phyloP scores from a whole-genome alignment of 2,329 filamentous ascomycete species.

The Fusarium sp. region DNA sequence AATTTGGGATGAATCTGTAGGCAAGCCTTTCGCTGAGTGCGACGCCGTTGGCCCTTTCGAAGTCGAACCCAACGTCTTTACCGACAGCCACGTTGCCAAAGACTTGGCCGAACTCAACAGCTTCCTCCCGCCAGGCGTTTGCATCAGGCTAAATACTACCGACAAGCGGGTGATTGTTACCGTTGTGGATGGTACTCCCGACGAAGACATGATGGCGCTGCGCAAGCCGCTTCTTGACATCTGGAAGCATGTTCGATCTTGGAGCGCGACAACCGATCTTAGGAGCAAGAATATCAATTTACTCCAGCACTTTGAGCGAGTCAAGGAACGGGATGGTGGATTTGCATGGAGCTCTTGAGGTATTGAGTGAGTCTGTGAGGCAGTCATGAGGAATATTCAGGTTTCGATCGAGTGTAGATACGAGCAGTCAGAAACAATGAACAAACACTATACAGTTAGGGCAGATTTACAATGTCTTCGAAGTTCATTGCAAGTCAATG shows the following conservation, averaged over 20 bases:
- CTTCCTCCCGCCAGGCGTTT: neutral
- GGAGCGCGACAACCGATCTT: neutral
- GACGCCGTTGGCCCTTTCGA: neutral
- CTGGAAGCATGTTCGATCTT: neutral
- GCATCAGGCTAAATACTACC: neutral
- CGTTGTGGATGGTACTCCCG: rapidly evolving
- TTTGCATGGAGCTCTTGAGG: neutral
- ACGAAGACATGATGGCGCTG: too few species aligned
- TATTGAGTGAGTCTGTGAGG: too few species aligned
- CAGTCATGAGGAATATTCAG: too few species aligned
- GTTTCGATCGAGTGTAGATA: too few species aligned
- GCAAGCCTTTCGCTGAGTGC: neutral
- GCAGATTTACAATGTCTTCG: too few species aligned
- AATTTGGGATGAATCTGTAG: neutral
- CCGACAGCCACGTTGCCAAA: neutral
- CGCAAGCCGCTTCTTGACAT: neutral
- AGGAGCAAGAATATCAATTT: neutral
- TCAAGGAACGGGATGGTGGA: neutral
- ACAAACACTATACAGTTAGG: too few species aligned
- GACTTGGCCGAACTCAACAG: neutral
- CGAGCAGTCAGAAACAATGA: too few species aligned
- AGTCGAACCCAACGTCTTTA: rapidly evolving
- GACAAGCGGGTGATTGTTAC: neutral
- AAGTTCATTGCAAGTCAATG: too few species aligned
- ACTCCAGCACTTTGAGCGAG: neutral